Evolutionary conservation across 2,329 filamentous ascomycete genomes (phyloP).

Genomic region (Sporothrix variecibatus): DNA sequence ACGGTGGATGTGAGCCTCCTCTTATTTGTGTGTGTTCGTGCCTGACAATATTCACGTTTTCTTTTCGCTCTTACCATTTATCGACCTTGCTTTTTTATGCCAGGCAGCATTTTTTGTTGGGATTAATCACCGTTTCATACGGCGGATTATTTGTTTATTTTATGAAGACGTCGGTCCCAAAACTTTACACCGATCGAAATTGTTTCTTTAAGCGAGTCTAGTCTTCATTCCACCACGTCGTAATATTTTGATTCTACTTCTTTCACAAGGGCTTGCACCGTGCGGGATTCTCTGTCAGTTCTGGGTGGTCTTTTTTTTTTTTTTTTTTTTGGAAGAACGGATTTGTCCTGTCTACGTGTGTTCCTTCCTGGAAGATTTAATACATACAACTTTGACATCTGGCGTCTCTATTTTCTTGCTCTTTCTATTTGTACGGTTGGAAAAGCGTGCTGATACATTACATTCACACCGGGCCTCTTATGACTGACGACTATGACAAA

Average conservation of each 20-base stretch:
- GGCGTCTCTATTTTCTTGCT: no score
- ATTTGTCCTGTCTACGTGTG: no score
- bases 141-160: not conserved
- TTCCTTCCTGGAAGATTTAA: no score
- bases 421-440: no score
- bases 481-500: not conserved
- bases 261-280: not conserved
- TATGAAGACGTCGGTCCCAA: not conserved
- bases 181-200: not conserved
- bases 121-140: not conserved
- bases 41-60: not conserved
- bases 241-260: not conserved
- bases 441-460: no score
- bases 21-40: no score
- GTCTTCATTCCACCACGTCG: not conserved
- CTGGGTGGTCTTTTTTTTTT: no score
- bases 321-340: no score
- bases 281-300: no score
- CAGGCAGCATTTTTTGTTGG: not conserved
- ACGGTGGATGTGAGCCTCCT: not conserved
- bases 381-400: no score
- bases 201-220: not conserved
- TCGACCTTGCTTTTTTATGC: not conserved
- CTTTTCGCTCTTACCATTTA: not conserved
- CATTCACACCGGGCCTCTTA: not conserved